A percentile compares a stretch with the other conserved stretches of the same genome.
Evolutionary conservation across 108 stramenopile species (phyloP).

Genomic region (Nitzschia sp.): DNA sequence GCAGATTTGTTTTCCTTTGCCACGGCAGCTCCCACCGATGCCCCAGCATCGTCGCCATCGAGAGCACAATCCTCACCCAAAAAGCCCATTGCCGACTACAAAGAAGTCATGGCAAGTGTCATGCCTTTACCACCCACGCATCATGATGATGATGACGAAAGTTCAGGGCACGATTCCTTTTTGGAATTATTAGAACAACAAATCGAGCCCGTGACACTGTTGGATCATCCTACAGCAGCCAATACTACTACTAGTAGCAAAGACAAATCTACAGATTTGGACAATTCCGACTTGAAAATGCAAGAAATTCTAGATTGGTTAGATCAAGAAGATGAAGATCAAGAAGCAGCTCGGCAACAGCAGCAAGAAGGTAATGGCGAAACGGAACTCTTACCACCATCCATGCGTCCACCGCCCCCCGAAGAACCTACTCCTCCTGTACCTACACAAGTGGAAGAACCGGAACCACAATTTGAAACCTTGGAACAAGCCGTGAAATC

Average conservation of each 20-base stretch:
- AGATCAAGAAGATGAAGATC: constrained; percentile 59
- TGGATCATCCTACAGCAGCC: constrained; percentile 3
- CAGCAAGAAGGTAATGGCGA: constrained; percentile 19
- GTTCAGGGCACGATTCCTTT: constrained; percentile 41
- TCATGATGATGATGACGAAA: constrained; percentile 15
- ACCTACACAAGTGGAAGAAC: neutral
- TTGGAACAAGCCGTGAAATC: constrained; percentile 48
- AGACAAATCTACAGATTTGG: neutral
- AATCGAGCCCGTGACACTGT: constrained; percentile 3
- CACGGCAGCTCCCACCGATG: neutral
- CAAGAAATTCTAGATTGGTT: constrained; percentile 83
- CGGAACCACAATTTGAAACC: constrained; percentile 29
- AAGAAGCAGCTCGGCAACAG: constrained; percentile 4
- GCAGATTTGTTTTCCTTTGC: constrained; percentile 60
- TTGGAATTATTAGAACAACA: constrained; percentile 39
- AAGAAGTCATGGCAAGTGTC: constrained; percentile 6
- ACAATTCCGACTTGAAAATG: constrained; percentile 52
- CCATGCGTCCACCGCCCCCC: neutral
- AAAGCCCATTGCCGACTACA: neutral
- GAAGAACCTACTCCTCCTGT: neutral
- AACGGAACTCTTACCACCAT: constrained; percentile 19
- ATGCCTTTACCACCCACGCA: constrained; percentile 11
- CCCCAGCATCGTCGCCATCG: neutral
- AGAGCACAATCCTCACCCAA: neutral
- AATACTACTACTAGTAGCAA: neutral